Evolutionary conservation across 495 filamentous ascomycete species (phyloP).

Genomic region (Penicillium steckii): DNA sequence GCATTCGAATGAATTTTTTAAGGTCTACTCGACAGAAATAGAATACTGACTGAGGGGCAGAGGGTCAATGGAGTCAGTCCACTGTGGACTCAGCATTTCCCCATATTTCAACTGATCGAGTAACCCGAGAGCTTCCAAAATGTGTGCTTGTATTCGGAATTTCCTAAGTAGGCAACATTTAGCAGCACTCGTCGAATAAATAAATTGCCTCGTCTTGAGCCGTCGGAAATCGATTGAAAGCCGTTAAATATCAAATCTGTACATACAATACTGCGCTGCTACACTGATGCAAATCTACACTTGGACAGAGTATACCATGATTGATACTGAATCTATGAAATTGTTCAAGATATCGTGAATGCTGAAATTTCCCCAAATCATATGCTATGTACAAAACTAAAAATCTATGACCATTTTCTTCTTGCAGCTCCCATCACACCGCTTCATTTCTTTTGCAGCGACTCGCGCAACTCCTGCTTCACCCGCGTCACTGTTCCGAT

Average conservation of each 20-base stretch:
- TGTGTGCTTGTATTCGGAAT: conserved; percentile 5
- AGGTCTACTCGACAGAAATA: no score
- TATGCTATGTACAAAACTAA: conserved; percentile 27
- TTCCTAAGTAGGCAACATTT: conserved; percentile 11
- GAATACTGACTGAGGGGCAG: neutral
- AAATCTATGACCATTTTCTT: conserved; percentile 4
- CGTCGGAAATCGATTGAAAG: neutral
- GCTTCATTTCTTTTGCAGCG: conserved; percentile 37
- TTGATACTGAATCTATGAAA: no score
- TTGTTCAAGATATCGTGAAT: conserved; percentile 3
- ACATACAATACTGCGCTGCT: no score
- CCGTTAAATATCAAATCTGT: no score
- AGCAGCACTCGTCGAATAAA: no score
- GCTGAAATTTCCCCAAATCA: conserved; percentile 9
- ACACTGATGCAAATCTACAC: no score
- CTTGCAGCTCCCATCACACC: conserved; percentile 1
- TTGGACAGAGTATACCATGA: no score
- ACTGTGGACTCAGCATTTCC: conserved; percentile 7
- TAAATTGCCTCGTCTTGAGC: neutral
- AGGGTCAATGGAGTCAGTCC: conserved; percentile 2
- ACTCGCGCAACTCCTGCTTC: conserved; percentile 78
- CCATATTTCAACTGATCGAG: conserved; percentile 17
- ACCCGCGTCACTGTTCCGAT: conserved; percentile 82
- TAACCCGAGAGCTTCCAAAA: conserved; percentile 19
- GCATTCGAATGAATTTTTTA: no score